A percentile compares a stretch with the other conserved stretches of the same genome.
These are phyloP conservation scores for Eimeria sp. DNA, from an alignment of 169 alveolate genomes.

Conservation along the genomic window DNA sequence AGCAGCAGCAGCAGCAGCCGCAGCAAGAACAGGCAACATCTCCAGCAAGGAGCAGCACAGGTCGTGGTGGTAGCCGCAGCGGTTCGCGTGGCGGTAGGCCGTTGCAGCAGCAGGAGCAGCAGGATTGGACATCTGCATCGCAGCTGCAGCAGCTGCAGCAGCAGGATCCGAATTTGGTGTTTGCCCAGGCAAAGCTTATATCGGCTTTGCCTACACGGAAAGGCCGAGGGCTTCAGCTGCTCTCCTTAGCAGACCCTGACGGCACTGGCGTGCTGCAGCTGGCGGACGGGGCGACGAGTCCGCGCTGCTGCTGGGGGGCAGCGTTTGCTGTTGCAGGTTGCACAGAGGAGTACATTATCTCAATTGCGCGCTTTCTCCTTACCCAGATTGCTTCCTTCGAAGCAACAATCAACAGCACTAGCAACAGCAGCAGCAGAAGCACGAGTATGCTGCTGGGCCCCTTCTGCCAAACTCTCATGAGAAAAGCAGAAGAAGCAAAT, in stretches of 20 bases:
- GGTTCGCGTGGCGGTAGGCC: not conserved
- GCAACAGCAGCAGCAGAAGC: conserved; percentile 9
- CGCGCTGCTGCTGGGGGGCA: conserved; percentile 75
- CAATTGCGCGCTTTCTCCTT: conserved; percentile 39
- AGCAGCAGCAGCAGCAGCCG: conserved; percentile 8
- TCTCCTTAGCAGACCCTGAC: conserved; percentile 68
- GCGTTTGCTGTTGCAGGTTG: conserved; percentile 79
- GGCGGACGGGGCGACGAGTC: conserved; percentile 60
- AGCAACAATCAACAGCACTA: not conserved
- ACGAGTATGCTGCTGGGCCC: conserved; percentile 1
- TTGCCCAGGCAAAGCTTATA: conserved; percentile 61
- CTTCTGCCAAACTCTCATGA: conserved; percentile 26
- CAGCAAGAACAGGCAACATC: not conserved
- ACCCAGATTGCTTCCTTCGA: conserved; percentile 78
- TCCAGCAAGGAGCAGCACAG: not conserved
- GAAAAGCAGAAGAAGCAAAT: conserved; percentile 11
- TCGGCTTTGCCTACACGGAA: conserved; percentile 67
- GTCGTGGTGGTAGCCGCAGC: not conserved
- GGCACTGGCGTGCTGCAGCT: conserved; percentile 76
- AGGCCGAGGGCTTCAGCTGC: conserved; percentile 66
- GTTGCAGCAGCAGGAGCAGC: conserved; percentile 37
- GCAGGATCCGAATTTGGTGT: conserved; percentile 33
- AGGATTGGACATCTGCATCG: not conserved
- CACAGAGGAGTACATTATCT: conserved; percentile 68
- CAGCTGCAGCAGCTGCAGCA: conserved; percentile 38